Evolutionary conservation across 305 asterid species (phyloP).

Genomic region (Andrographis paniculata): DNA sequence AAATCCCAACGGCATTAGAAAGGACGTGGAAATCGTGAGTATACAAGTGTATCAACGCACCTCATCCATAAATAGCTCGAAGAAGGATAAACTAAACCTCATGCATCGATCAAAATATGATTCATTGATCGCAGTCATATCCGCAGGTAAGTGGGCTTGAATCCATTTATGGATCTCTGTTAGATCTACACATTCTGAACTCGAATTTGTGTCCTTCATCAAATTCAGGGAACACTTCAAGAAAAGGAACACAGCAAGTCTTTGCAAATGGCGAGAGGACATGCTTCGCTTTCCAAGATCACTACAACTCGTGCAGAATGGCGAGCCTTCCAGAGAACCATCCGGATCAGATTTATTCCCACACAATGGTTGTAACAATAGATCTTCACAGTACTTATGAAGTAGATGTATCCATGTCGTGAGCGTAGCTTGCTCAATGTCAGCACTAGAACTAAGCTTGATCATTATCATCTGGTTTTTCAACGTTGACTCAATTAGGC

Average conservation of each 20-base stretch:
- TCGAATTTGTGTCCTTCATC: conserved; percentile 24
- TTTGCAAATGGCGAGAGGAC: conserved; percentile 50
- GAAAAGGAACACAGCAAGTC: conserved; percentile 65
- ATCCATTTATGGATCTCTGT: conserved; percentile 65
- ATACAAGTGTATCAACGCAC: conserved; percentile 35
- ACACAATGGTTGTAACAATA: conserved; percentile 44
- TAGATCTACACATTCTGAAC: conserved; percentile 32
- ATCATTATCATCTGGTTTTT: conserved; percentile 60
- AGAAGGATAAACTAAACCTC: conserved; percentile 53
- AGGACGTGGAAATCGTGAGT: not conserved
- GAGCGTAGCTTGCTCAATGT: conserved; percentile 33
- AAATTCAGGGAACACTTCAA: conserved; percentile 53
- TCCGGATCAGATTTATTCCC: conserved; percentile 27
- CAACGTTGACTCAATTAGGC: conserved; percentile 17
- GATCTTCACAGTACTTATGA: conserved; percentile 57
- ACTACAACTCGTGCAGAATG: conserved; percentile 43
- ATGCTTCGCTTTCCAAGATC: conserved; percentile 29
- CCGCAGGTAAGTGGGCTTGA: conserved; percentile 40
- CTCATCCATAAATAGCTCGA: conserved; percentile 85
- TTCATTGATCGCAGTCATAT: conserved; percentile 33
- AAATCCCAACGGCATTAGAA: conserved; percentile 1
- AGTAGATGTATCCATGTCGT: conserved; percentile 52
- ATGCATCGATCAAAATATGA: conserved; percentile 32
- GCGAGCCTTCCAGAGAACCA: conserved; percentile 63
- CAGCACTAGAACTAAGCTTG: conserved; percentile 45